Evolutionary conservation across 2,329 filamentous ascomycete species (phyloP).

Genomic region (Emmonsia crescens): DNA sequence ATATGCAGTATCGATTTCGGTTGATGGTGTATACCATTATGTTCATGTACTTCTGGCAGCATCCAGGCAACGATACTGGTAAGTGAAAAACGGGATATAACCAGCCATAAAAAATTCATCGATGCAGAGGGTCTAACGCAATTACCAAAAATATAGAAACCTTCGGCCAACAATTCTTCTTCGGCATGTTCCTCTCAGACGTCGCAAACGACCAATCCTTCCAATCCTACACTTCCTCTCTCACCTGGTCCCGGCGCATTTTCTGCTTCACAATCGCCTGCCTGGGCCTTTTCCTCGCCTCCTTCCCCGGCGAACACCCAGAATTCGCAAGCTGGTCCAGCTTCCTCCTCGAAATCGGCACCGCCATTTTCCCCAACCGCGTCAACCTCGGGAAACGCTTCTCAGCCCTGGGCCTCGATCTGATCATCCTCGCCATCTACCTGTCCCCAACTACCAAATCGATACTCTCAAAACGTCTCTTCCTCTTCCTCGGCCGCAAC

Average conservation of each 20-base stretch:
- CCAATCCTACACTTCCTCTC: conserved; percentile 36
- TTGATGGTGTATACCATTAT: conserved; percentile 35
- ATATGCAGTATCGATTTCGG: conserved; percentile 36
- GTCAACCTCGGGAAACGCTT: conserved; percentile 37
- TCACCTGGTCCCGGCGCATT: conserved; percentile 30
- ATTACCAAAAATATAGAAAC: conserved; percentile 33
- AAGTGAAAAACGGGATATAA: conserved; percentile 16
- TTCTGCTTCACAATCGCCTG: conserved; percentile 30
- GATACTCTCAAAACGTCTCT: conserved; percentile 39
- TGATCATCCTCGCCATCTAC: conserved; percentile 42
- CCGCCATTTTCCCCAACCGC: conserved; percentile 38
- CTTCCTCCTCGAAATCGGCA: conserved; percentile 30
- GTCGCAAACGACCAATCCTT: conserved; percentile 38
- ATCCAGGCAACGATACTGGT: conserved; percentile 38
- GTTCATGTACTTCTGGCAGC: conserved; percentile 40
- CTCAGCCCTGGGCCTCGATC: conserved; percentile 39
- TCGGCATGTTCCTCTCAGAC: conserved; percentile 43
- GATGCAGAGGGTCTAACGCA: not conserved
- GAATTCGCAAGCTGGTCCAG: conserved; percentile 42
- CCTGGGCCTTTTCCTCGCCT: conserved; percentile 38
- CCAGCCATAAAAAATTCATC: not conserved
- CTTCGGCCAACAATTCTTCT: conserved; percentile 43
- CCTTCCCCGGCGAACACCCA: conserved; percentile 41
- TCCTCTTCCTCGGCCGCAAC: conserved; percentile 46
- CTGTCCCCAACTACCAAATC: conserved; percentile 40